Base-by-base conservation (phyloP, 805 yeast species). In the Saccharomycopsis sp. region DNA sequence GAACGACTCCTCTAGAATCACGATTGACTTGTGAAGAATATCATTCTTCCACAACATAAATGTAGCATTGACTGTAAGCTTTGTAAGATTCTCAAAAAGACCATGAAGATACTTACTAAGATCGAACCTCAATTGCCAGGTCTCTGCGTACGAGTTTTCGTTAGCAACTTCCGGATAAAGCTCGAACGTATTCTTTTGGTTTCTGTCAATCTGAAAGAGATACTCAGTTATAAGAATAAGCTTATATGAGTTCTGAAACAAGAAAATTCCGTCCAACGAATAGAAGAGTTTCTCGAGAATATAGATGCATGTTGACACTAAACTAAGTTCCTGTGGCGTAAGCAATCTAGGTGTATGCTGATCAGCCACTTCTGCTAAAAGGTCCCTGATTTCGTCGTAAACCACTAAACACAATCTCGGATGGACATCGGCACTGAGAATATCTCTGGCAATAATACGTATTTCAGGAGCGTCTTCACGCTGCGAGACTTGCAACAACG, bases 371-470 rank as follows among this genome's bases (percentile, higher is more conserved):
- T 57, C 55, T 0, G 69, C 59, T 23, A 71, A 61, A n/a, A n/a
- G n/a, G 38, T 29, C 38, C 38, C 38, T 5, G 34, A 61, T 59
- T 47, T 75, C 71, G 15, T 67, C 69, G 1, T 68, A 70, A 2
- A 79, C 73, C 22, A 73, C 68, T 2, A 67, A 66, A 54, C 69
- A 73, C 47, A 86, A 66, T 57, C 78, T 78, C n/a, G 89, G 81
- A 70, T 86, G 84, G 49, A 84, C 70, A 57, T 85, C 90, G 34
- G 77, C 71, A 14, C 86, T 81, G 50, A 89, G 69, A 1, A 88
- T 83, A 62, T 88, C 96, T 61, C 85, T 82, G 2, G 88, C 79
- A 47, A 84, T 82, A 50, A 88, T 93, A 61, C 94, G 75, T 0
- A 82, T 77, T 58, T 79, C 71, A 65, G 76, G 81, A 23, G 72